Evolutionary conservation across 2,329 filamentous ascomycete species (phyloP), one percentile per base, ranked within the genome.

Genomic region (Colletotrichum incanum): DNA sequence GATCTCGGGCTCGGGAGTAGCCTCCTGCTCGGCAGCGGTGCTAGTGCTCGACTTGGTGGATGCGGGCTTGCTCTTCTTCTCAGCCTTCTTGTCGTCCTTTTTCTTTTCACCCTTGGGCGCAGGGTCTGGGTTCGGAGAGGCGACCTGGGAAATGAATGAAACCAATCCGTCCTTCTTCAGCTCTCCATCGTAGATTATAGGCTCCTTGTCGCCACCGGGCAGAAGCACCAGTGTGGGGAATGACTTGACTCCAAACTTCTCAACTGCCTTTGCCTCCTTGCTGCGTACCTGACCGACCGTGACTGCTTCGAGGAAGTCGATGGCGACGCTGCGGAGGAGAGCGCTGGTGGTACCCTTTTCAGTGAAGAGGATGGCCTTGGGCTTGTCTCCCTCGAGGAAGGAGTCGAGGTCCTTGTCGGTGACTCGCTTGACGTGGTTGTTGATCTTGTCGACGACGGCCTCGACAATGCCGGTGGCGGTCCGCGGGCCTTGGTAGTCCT

Each of bases 311-410:
- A 96, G 87, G 82, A 96, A 99, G 80, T 98, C 96, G 77, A 98
- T 94, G 8, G 96, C 95, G 65, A 98, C 82, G 73, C 94, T 92
- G 81, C 93, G 93, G 75, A 98, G 84, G 31, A 98, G 86, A 14
- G 95, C 90, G 79, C 94, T 96, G 0, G 94, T 96, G 7, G 93
- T 92, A 28, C 95, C 94, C 86, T 98, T 99, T 68, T 98, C 94
- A 2, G 94, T 97, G 83, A 99, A 98, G 3, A 99, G 86, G 43
- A 99, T 91, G 0, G 93, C 95, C 85, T 97, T 98, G 61, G 95
- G 90, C 16, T 87, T 89, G 26, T 93, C 89, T 55, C 89, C 88
- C 70, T 89, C 87, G 61, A 98, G 82, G 89, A 96, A 99, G 16
- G 85, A 84, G 69, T 94, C 92, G 47, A 97, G 78, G 56, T 93